Evolutionary conservation across 345 rosid genomes (phyloP).

Genomic region (Psidium guajava): DNA sequence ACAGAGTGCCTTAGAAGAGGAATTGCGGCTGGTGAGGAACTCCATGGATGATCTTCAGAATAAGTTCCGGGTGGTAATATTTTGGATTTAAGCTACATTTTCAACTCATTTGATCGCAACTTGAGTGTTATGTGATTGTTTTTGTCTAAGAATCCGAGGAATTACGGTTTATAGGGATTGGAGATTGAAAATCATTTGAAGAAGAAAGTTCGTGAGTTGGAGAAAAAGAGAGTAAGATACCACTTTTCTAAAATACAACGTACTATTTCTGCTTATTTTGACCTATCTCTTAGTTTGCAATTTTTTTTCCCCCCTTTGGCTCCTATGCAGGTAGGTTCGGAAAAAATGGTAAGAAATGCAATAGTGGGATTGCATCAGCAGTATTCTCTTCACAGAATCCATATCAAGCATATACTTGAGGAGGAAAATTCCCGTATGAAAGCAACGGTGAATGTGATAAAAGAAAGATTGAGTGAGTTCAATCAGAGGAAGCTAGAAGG

Average conservation of each 20-base stretch:
- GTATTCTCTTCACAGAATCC: slow-evolving; percentile 50
- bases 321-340: slow-evolving; percentile 42
- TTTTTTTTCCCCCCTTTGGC: slow-evolving; percentile 11
- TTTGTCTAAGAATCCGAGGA: not conserved
- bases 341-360: slow-evolving; percentile 35
- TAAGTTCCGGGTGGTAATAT: slow-evolving; percentile 68
- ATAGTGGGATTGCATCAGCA: slow-evolving; percentile 37
- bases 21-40: slow-evolving; percentile 49
- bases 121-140: not conserved
- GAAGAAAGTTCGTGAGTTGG: slow-evolving; percentile 61
- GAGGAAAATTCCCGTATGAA: slow-evolving; percentile 47
- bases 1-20: slow-evolving; percentile 93
- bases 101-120: not conserved
- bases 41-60: slow-evolving; percentile 58
- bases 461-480: slow-evolving; percentile 35
- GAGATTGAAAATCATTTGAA: slow-evolving; percentile 93
- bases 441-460: slow-evolving; percentile 23
- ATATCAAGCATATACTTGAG: slow-evolving; percentile 43
- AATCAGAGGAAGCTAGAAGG: slow-evolving; percentile 18
- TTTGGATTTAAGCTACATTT: not conserved
- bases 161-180: slow-evolving; percentile 53
- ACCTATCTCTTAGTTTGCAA: not conserved
- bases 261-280: not conserved
- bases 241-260: not conserved
- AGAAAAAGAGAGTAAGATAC: slow-evolving; percentile 66